phyloP scores from a whole-genome alignment of 1,284 basidiomycete genomes.

The Apiotrichum montevideense region DNA sequence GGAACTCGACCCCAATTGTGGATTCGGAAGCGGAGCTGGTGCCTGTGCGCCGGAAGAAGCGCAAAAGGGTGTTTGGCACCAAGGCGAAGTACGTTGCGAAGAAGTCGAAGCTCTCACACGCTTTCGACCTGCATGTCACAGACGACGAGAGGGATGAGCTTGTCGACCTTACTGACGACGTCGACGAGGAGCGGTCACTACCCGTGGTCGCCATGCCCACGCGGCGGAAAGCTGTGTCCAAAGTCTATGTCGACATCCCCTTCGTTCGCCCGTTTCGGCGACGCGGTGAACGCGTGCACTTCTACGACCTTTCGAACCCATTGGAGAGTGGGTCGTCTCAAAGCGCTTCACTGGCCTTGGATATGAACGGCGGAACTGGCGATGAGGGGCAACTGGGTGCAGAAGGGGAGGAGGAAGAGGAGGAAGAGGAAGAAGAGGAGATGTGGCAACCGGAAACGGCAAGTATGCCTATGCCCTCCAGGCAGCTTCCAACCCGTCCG shows the following conservation, averaged over 20 bases:
- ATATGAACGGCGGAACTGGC: too few relatives aligned
- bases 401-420: neutral
- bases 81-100: neutral
- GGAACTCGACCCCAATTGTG: too few relatives aligned
- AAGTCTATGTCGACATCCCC: neutral
- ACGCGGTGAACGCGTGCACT: neutral
- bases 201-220: neutral
- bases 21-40: neutral
- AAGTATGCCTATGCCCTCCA: neutral
- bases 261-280: neutral
- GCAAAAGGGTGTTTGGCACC: neutral
- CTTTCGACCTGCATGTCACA: neutral
- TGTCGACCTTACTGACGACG: neutral
- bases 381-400: neutral
- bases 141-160: neutral
- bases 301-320: neutral
- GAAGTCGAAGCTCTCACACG: neutral
- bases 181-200: neutral
- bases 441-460: neutral
- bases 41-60: neutral
- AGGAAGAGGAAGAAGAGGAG: neutral
- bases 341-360: too few relatives aligned
- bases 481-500: too few relatives aligned
- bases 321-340: too few relatives aligned
- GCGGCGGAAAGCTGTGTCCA: too few relatives aligned